Base-by-base conservation (phyloP, 352 stramenopile species). In the Phytophthora litchii region DNA sequence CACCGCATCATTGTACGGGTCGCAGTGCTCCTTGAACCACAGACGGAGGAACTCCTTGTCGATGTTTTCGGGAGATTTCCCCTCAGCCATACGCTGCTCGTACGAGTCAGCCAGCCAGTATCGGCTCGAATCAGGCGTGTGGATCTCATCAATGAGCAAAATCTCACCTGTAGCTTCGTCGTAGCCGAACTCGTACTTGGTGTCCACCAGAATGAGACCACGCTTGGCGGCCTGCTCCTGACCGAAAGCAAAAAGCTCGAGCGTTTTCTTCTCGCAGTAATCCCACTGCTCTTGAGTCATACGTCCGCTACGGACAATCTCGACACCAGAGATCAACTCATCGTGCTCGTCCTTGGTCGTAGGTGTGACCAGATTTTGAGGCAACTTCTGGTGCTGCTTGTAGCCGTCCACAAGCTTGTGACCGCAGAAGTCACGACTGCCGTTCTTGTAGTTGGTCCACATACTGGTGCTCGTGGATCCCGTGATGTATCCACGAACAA, bases 341-440 rank as follows among this genome's bases (percentile, higher is more conserved):
- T 99, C 97, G 76, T 99, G 97, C 48, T 94, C 86, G 71, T 98
- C 96, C 73, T 99, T 99, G 35, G 97, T 99, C n/a, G 97, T 99
- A 2, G 97, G 97, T 14, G 97, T 99, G 27, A 99, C 84, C 29
- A 99, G 81, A 71, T 97, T 98, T 46, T 85, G 67, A 17, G 81
- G 80, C 41, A 99, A 79, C 71, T 98, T 98, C 82, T 98, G 88
- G 80, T 99, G 99, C 86, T 99, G 99, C 17, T 78, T 70, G 72
- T 98, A 96, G 19, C 97, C 97, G 25, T 98, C 94, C 12, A 76
- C 80, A 21, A 99, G 84, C 46, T 78, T 70, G 76, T 99, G 89
- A 42, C 97, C 97, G 76, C 97, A 99, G 75, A 99, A 99, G 34
- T 96, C 87, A 42, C 96, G 86, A 37, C 94, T 64, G 23, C 97